phyloP scores from a whole-genome alignment of 1,284 basidiomycete genomes.

The Moniliella sp. region DNA sequence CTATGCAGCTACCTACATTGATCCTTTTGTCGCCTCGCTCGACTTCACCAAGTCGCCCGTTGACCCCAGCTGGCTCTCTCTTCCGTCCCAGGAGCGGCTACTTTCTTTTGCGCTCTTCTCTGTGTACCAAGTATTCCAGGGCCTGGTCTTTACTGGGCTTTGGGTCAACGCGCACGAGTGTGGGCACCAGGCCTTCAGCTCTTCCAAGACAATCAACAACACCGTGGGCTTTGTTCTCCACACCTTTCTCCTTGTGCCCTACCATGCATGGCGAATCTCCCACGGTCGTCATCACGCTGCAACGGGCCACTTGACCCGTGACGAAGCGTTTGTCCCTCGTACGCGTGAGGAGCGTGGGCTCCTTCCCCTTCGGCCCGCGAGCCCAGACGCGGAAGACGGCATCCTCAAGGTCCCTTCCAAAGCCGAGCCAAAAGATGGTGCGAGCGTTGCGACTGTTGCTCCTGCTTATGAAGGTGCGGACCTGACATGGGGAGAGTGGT shows the following conservation, averaged over 20 bases:
- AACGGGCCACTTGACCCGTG: slow-evolving; percentile 38
- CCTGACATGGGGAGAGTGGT: slow-evolving; percentile 42
- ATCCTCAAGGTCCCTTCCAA: slow-evolving; percentile 3
- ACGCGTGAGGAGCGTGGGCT: slow-evolving; percentile 48
- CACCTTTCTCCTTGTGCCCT: slow-evolving; percentile 1
- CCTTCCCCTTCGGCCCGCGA: slow-evolving; percentile 18
- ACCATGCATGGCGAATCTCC: slow-evolving; percentile 1
- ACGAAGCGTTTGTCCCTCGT: slow-evolving; percentile 83
- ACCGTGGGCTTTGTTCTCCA: slow-evolving; percentile 1
- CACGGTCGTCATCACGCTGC: slow-evolving; percentile 1
- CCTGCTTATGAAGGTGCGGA: too few relatives aligned
- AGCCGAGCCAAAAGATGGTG: slow-evolving; percentile 4
- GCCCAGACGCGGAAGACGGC: slow-evolving; percentile 2
- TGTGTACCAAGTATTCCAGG: slow-evolving; percentile 58
- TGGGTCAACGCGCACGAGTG: slow-evolving; percentile 57
- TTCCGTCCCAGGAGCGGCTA: slow-evolving; percentile 45
- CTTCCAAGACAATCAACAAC: slow-evolving; percentile 1
- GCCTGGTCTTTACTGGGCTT: slow-evolving; percentile 70
- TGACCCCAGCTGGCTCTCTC: slow-evolving; percentile 46
- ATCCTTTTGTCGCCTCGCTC: slow-evolving; percentile 33
- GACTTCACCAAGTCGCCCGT: slow-evolving; percentile 33
- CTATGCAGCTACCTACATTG: slow-evolving; percentile 49
- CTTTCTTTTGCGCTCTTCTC: slow-evolving; percentile 56
- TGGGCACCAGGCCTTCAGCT: slow-evolving; percentile 2
- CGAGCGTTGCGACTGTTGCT: slow-evolving; percentile 38